These are phyloP conservation scores for Brasilioporus rufonigricans DNA, from an alignment of 768 basidiomycete genomes.

Conservation along the genomic window DNA sequence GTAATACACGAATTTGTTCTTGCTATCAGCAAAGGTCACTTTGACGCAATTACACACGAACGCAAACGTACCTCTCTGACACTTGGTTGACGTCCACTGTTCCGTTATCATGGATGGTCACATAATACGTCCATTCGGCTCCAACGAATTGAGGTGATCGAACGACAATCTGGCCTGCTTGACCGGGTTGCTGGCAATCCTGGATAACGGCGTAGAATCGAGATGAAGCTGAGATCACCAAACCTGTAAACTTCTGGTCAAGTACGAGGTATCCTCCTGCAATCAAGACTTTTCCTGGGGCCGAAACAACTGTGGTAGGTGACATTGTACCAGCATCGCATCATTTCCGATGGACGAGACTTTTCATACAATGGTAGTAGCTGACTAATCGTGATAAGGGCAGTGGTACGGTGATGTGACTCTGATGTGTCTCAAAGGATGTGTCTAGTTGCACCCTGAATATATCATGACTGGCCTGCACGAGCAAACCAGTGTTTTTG, in stretches of 20 bases:
- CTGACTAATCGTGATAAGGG: conserved; percentile 25
- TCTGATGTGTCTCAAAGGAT: neutral
- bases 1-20: conserved; percentile 92
- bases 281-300: conserved; percentile 92
- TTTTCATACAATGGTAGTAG: neutral
- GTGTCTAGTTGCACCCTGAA: conserved; percentile 3
- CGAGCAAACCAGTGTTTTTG: conserved; percentile 89
- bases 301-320: conserved; percentile 70
- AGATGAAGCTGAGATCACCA: conserved; percentile 89
- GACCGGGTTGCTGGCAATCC: conserved; percentile 24
- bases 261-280: conserved; percentile 98
- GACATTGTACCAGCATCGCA: conserved; percentile 34
- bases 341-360: neutral
- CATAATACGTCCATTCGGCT: conserved; percentile 73
- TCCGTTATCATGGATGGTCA: conserved; percentile 38
- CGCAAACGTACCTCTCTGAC: conserved; percentile 22
- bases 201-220: conserved; percentile 86
- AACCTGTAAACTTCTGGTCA: conserved; percentile 79
- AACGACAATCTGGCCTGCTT: conserved; percentile 57
- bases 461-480: conserved; percentile 53
- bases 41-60: neutral
- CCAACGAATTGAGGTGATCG: conserved; percentile 89
- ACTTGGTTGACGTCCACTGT: conserved; percentile 22
- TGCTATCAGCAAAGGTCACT: conserved; percentile 36
- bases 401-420: neutral